Evolutionary conservation across 2,329 filamentous ascomycete species (phyloP).

Genomic region (Aspergillus pseudoterreus): DNA sequence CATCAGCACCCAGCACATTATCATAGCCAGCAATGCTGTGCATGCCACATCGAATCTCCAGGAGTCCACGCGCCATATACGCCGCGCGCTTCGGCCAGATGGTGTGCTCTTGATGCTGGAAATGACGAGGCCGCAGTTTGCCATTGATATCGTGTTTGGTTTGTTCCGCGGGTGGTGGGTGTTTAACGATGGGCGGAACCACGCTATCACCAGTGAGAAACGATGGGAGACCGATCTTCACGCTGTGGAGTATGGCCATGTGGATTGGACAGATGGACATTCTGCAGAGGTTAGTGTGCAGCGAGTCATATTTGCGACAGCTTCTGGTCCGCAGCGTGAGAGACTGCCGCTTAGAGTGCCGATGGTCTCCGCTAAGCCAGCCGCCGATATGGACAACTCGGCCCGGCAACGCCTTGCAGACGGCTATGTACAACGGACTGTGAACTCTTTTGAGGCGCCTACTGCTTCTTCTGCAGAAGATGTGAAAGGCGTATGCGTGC

Average conservation of each 20-base stretch:
- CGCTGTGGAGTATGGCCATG: constrained; percentile 27
- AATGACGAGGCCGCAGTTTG: constrained; percentile 26
- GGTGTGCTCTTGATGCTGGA: constrained; percentile 32
- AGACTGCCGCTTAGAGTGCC: constrained; percentile 7
- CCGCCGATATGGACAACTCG: background rate
- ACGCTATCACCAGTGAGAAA: constrained; percentile 22
- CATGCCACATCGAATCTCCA: constrained; percentile 33
- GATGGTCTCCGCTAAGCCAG: background rate
- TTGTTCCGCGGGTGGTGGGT: constrained; percentile 39
- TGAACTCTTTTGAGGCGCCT: constrained; percentile 16
- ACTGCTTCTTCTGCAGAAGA: background rate
- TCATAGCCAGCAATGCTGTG: constrained; percentile 34
- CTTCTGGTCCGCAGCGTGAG: constrained; percentile 11
- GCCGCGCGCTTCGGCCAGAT: constrained; percentile 23
- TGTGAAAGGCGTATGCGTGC: constrained; percentile 23
- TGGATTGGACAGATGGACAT: constrained; percentile 32
- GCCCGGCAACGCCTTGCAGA: constrained; percentile 15
- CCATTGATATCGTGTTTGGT: constrained; percentile 33
- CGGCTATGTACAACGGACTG: constrained; percentile 21
- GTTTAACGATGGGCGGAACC: constrained; percentile 34
- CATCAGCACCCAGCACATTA: constrained; percentile 24
- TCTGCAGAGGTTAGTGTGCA: constrained; percentile 21
- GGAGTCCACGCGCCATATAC: constrained; percentile 23
- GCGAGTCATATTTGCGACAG: constrained; percentile 22
- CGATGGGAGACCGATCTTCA: constrained; percentile 27